A percentile compares a stretch with the other conserved stretches of the same genome.
phyloP scores from a whole-genome alignment of 108 stramenopile species.

The Cyclotella kingstonii region DNA sequence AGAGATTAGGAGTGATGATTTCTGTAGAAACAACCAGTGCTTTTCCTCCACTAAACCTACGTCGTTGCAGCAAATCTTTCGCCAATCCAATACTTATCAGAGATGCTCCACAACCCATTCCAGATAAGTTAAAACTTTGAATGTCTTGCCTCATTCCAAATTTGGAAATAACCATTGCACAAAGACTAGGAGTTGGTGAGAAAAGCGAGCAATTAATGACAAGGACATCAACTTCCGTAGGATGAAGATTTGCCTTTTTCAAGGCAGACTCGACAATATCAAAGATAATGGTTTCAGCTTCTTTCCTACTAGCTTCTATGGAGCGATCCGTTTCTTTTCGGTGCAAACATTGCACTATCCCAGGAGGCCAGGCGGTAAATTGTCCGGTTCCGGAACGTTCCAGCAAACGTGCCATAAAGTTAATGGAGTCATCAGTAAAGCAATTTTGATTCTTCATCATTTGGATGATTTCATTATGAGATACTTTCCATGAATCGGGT shows the following conservation, averaged over 20 bases:
- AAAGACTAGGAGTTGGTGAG: slow-evolving; percentile 95
- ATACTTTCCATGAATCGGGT: slow-evolving; percentile 88
- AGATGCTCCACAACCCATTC: slow-evolving; percentile 98
- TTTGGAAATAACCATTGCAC: slow-evolving; percentile 94
- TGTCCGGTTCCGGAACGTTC: slow-evolving; percentile 91
- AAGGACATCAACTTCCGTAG: slow-evolving; percentile 92
- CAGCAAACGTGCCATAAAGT: slow-evolving; percentile 89
- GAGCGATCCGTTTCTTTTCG: slow-evolving; percentile 77
- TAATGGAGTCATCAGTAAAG: slow-evolving; percentile 85
- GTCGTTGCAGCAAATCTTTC: slow-evolving; percentile 73
- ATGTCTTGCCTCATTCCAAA: slow-evolving; percentile 92
- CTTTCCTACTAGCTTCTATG: slow-evolving; percentile 87
- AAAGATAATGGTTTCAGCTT: slow-evolving; percentile 93
- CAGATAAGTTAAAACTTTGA: slow-evolving; percentile 89
- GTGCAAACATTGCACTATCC: slow-evolving; percentile 79
- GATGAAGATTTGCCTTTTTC: slow-evolving; percentile 82
- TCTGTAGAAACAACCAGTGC: slow-evolving; percentile 96
- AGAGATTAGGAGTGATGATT: slow-evolving; percentile 95
- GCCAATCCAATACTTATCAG: slow-evolving; percentile 92
- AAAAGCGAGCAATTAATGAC: slow-evolving; percentile 98
- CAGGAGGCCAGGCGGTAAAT: slow-evolving; percentile 98
- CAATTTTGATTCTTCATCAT: slow-evolving; percentile 91
- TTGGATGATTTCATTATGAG: slow-evolving; percentile 85
- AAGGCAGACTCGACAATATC: slow-evolving; percentile 90
- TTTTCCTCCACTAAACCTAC: slow-evolving; percentile 61